Conservation (phyloP, 2,329 filamentous ascomycete species). For the Exophiala oligosperma region DNA sequence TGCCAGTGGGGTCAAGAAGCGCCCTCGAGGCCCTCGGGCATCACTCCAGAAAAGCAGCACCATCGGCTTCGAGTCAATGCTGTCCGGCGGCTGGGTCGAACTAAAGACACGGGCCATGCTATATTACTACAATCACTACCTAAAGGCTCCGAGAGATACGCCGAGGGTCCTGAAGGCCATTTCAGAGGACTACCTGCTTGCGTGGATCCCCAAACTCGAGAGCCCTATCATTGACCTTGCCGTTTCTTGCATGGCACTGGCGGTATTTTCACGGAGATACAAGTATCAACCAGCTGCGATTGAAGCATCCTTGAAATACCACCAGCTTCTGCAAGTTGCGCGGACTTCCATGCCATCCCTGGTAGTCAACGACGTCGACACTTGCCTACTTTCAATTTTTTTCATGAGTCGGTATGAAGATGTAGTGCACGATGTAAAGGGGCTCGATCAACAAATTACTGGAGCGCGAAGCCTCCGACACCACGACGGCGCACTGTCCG, state of each 20-base stretch:
- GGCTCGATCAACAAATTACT: background rate
- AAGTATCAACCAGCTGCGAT: conserved; percentile 27
- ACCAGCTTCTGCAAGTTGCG: conserved; percentile 23
- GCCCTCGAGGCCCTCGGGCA: conserved; percentile 36
- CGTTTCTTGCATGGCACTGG: conserved; percentile 33
- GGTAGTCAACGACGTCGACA: conserved; percentile 19
- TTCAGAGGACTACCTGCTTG: conserved; percentile 15
- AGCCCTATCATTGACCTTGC: conserved; percentile 32
- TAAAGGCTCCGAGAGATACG: conserved; percentile 21
- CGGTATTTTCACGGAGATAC: conserved; percentile 31
- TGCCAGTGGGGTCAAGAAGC: conserved; percentile 33
- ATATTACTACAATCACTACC: conserved; percentile 31
- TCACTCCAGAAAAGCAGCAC: background rate
- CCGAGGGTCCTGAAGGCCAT: conserved; percentile 18
- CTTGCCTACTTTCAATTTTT: conserved; percentile 26
- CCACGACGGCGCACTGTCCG: conserved; percentile 34
- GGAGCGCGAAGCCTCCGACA: conserved; percentile 38
- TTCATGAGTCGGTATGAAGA: conserved; percentile 32
- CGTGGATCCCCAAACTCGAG: conserved; percentile 13
- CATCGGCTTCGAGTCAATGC: background rate
- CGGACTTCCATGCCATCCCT: conserved; percentile 17
- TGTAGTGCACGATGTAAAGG: conserved; percentile 6
- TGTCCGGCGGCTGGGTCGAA: conserved; percentile 24
- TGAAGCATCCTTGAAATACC: conserved; percentile 30
- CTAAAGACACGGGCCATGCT: conserved; percentile 30